Conservation (phyloP, 805 yeast species). For the Suhomyces emberorum region DNA sequence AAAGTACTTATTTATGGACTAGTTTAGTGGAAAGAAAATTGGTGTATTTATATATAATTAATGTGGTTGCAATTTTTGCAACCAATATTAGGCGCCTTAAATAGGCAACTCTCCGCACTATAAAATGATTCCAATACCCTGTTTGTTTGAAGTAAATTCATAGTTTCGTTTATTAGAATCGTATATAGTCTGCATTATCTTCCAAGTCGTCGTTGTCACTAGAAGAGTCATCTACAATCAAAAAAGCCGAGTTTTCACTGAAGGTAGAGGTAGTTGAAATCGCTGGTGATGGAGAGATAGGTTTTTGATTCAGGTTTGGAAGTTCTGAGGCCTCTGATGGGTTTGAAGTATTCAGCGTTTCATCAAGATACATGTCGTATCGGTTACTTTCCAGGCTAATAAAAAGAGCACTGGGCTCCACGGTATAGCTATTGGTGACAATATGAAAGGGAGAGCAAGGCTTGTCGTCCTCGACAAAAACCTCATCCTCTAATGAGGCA, state of each 20-base stretch:
- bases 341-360: too few species aligned
- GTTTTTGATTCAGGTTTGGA: too few species aligned
- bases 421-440: slow-evolving; percentile 31
- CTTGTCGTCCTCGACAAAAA: slow-evolving; percentile 17
- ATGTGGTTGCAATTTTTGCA: too few species aligned
- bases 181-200: slow-evolving; percentile 23
- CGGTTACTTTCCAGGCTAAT: slow-evolving; percentile 14
- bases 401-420: slow-evolving; percentile 27
- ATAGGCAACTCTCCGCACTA: too few species aligned
- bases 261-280: slow-evolving; percentile 4
- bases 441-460: slow-evolving; percentile 6
- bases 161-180: slow-evolving; percentile 11
- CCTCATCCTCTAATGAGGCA: slow-evolving; percentile 11
- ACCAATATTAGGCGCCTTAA: too few species aligned
- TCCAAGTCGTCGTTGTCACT: slow-evolving; percentile 17
- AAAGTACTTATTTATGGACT: too few species aligned
- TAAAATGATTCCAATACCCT: too few species aligned
- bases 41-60: too few species aligned
- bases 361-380: slow-evolving; percentile 26
- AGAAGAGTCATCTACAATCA: slow-evolving; percentile 16
- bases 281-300: not conserved
- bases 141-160: too few species aligned
- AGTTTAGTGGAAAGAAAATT: too few species aligned
- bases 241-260: slow-evolving; percentile 13
- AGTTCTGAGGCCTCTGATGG: too few species aligned